Conservation (phyloP, 345 rosid genomes). For the Arabis hirsuta region DNA sequence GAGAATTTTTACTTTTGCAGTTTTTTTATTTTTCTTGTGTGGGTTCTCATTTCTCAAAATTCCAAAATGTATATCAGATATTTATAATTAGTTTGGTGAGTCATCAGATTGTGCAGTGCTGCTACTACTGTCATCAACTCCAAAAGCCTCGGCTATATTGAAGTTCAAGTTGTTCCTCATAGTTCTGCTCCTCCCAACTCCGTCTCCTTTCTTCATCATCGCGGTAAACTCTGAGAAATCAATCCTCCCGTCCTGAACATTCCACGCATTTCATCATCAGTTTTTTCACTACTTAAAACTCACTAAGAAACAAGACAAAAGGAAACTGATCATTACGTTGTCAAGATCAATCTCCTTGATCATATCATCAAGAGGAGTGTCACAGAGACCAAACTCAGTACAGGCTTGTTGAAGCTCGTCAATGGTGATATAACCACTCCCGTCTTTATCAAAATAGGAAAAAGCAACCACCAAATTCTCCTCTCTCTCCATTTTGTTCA, state of each 20-base stretch:
- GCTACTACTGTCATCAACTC: conserved; percentile 39
- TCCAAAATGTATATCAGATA: conserved; percentile 12
- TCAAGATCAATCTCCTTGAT: conserved; percentile 90
- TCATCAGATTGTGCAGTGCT: conserved; percentile 29
- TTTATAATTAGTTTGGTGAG: conserved; percentile 24
- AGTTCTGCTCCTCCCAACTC: conserved; percentile 68
- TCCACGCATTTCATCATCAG: not conserved
- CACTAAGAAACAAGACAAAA: conserved; percentile 24
- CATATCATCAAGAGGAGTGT: conserved; percentile 76
- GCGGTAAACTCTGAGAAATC: conserved; percentile 85
- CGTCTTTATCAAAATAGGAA: conserved; percentile 88
- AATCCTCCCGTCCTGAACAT: conserved; percentile 76
- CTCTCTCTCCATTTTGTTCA: conserved; percentile 90
- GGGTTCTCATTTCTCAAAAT: conserved; percentile 18
- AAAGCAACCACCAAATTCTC: conserved; percentile 89
- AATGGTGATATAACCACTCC: conserved; percentile 86
- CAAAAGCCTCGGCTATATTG: conserved; percentile 72
- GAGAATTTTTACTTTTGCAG: too few relatives aligned
- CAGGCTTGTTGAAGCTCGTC: conserved; percentile 96
- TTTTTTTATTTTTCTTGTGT: conserved; percentile 7
- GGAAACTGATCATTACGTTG: conserved; percentile 54
- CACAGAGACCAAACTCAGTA: conserved; percentile 90
- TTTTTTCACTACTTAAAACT: not conserved
- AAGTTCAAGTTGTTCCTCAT: conserved; percentile 82
- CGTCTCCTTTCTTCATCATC: conserved; percentile 85